These are phyloP conservation scores for Russula dissimulans DNA, from an alignment of 768 basidiomycete species.

Conservation along the genomic window DNA sequence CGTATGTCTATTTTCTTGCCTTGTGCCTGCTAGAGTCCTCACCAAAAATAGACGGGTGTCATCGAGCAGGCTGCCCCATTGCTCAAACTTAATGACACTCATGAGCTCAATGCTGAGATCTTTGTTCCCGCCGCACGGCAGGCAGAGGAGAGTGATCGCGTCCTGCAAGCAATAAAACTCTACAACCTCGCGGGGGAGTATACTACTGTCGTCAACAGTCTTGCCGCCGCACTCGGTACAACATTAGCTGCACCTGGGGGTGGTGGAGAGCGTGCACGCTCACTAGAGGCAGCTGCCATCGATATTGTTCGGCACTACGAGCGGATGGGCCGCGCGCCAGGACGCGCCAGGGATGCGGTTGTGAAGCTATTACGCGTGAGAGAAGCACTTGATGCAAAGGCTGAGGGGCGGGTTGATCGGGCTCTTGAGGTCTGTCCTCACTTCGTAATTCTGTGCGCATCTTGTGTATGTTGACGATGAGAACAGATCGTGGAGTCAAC, in stretches of 20 bases:
- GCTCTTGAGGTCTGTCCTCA: slow-evolving; percentile 64
- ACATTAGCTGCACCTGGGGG: slow-evolving; percentile 56
- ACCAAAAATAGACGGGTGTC: slow-evolving; percentile 54
- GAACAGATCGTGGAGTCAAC: slow-evolving; percentile 77
- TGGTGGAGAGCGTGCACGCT: slow-evolving; percentile 53
- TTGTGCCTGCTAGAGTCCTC: background rate
- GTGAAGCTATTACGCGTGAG: slow-evolving; percentile 69
- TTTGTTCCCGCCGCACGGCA: slow-evolving; percentile 75
- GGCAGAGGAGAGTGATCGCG: slow-evolving; percentile 74
- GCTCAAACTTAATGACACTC: slow-evolving; percentile 56
- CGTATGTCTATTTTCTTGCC: slow-evolving; percentile 38
- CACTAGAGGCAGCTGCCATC: slow-evolving; percentile 62
- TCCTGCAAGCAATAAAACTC: slow-evolving; percentile 86
- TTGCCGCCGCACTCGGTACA: slow-evolving; percentile 81
- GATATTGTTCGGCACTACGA: slow-evolving; percentile 78
- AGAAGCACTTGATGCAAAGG: slow-evolving; percentile 71
- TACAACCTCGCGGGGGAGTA: slow-evolving; percentile 94
- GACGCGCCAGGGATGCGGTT: slow-evolving; percentile 65
- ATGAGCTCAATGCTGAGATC: slow-evolving; percentile 73
- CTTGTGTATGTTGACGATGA: background rate
- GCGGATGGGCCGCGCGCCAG: slow-evolving; percentile 61
- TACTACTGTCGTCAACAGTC: slow-evolving; percentile 74
- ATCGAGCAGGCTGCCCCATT: slow-evolving; percentile 78
- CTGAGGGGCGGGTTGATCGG: slow-evolving; percentile 58
- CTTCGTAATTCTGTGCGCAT: background rate